Base-by-base conservation (phyloP, 192 early-diverging fungal species). In the Backusella australiensis region DNA sequence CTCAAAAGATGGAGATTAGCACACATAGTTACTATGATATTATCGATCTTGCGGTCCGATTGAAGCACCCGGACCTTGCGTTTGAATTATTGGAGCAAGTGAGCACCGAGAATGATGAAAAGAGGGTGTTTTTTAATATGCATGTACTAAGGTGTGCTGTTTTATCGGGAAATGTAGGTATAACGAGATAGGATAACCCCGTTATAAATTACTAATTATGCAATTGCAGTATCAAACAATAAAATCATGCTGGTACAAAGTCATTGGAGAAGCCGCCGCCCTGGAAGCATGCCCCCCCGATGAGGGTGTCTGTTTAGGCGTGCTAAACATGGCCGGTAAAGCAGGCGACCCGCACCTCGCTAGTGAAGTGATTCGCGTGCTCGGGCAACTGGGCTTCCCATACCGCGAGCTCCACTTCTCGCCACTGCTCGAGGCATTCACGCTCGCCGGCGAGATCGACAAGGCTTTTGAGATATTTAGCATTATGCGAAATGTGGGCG, bases 351-450 rank as follows among this genome's bases (percentile, higher is more conserved):
- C 85, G 2, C 69, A 78, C 19, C 71, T 84, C 19, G 72, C 85
- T 3, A 73, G 76, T 66, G 83, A 81, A 59, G 85, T 87, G 34
- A 74, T 88, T 1, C 76, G 81, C 19, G 72, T 81, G 34, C 71
- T 85, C 41, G 81, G 77, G 1, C 75, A 74, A 15, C 39, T 52
- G 12, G 86, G 78, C 7, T 83, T 86, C 46, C 73, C 78, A 5
- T 77, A 87, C 32, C 70, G 74, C 3, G 88, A 90, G 46, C 79
- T 76, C 6, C 90, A 92, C 41, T 85, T 90, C 56, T 84, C 87
- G 34, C 83, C 89, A 23, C 66, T 94, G 17, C 74, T 92, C 14
- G 86, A 89, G 29, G 84, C 91, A 0, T 91, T 90, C 74, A 82
- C 88, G 2, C 71, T 76, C 7, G 72, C 75, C 34, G 53, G 59